These are phyloP conservation scores for Murraya paniculata DNA, from an alignment of 345 rosid species.

Conservation along the genomic window DNA sequence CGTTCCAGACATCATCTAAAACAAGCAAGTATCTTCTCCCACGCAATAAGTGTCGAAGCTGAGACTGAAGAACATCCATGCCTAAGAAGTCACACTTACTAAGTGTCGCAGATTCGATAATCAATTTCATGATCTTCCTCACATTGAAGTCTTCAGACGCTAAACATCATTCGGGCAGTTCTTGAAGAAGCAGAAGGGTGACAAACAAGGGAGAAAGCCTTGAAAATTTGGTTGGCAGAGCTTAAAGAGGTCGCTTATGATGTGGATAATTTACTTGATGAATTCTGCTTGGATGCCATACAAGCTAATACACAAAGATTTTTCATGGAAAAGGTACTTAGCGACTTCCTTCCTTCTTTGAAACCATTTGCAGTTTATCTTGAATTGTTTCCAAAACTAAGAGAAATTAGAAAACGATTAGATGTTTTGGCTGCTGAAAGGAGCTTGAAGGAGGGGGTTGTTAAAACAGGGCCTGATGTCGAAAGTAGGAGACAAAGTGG, in stretches of 20 bases:
- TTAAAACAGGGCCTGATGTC: background rate
- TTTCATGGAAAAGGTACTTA: accelerated
- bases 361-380: background rate
- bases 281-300: background rate
- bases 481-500: background rate
- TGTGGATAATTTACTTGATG: slow-evolving; percentile 8
- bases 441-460: slow-evolving; percentile 5
- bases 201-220: slow-evolving; percentile 12
- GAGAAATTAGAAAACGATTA: background rate
- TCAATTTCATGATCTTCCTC: background rate
- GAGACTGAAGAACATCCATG: slow-evolving; percentile 22
- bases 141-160: slow-evolving; percentile 9
- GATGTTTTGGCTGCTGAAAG: slow-evolving; percentile 4
- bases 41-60: background rate
- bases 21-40: slow-evolving; percentile 25
- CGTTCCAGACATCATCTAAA: slow-evolving; percentile 29
- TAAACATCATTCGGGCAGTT: slow-evolving; percentile 6
- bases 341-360: background rate
- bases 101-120: slow-evolving; percentile 8
- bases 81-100: background rate
- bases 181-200: slow-evolving; percentile 21
- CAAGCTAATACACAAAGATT: accelerated
- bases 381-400: background rate
- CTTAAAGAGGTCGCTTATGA: slow-evolving; percentile 12
- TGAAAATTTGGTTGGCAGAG: slow-evolving; percentile 10